phyloP scores from a whole-genome alignment of 805 yeast genomes.

The Yarrowia hollandica region DNA sequence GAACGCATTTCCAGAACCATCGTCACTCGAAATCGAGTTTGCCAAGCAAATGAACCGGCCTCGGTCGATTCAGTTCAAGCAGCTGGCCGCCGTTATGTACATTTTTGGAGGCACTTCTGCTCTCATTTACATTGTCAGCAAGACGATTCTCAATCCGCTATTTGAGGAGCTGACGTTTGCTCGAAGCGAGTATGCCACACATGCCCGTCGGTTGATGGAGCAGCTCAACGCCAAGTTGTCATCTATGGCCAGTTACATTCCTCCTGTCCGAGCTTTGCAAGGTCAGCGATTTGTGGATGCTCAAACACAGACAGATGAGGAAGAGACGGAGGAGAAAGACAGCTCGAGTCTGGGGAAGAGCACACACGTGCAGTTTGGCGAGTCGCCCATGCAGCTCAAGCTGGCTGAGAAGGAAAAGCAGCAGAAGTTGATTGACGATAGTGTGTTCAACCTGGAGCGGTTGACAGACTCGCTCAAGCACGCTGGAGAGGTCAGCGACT shows the following conservation, averaged over 20 bases:
- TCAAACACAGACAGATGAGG: conserved; percentile 36
- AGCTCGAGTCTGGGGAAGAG: background rate
- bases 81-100: conserved; percentile 39
- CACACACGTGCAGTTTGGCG: conserved; percentile 1
- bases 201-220: conserved; percentile 36
- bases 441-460: conserved; percentile 10
- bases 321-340: background rate
- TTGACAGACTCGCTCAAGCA: conserved; percentile 1
- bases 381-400: conserved; percentile 18
- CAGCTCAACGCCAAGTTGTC: conserved; percentile 36
- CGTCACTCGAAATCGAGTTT: conserved; percentile 31
- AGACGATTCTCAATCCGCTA: conserved; percentile 40
- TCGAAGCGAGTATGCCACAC: conserved; percentile 39
- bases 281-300: conserved; percentile 36
- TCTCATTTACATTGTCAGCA: conserved; percentile 37
- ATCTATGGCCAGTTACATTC: conserved; percentile 33
- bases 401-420: conserved; percentile 23
- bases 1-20: conserved; percentile 39
- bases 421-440: background rate
- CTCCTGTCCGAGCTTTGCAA: conserved; percentile 31
- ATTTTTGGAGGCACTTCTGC: conserved; percentile 41
- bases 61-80: conserved; percentile 33
- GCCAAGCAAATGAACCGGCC: conserved; percentile 31
- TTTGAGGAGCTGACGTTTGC: conserved; percentile 40
- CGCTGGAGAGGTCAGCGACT: conserved; percentile 1